These are phyloP conservation scores for Hypoxylon sp. DNA, from an alignment of 2,329 filamentous ascomycete species.

Conservation along the genomic window DNA sequence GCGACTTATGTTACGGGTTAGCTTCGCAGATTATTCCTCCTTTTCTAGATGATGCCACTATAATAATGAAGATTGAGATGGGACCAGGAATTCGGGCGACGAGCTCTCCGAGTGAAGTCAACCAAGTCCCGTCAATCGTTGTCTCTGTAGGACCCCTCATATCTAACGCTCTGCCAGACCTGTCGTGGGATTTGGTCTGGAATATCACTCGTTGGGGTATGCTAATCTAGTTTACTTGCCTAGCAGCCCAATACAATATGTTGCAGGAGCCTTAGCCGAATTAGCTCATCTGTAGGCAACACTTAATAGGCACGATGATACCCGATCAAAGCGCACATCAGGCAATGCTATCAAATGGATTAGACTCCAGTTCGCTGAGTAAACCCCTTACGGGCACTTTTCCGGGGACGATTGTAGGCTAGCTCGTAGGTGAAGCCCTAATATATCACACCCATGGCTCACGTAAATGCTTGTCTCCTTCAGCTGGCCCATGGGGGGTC, in stretches of 20 bases:
- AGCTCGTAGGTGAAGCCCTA: slow-evolving; percentile 3
- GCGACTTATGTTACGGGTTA: background rate
- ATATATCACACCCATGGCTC: background rate
- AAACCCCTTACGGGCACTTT: background rate
- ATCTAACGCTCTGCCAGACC: background rate
- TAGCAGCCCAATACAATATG: slow-evolving; percentile 5
- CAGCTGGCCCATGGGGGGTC: background rate
- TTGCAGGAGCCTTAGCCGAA: slow-evolving; percentile 4
- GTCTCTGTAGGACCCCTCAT: background rate
- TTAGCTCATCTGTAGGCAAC: slow-evolving; percentile 4
- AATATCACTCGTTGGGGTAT: background rate
- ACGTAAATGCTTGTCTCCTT: slow-evolving; percentile 16
- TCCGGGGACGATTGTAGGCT: background rate
- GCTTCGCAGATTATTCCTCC: background rate
- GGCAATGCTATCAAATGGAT: slow-evolving; percentile 1
- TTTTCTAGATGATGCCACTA: background rate
- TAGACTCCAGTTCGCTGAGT: background rate
- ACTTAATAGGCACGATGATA: slow-evolving; percentile 8
- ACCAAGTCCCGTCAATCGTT: too few species aligned
- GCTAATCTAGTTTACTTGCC: slow-evolving; percentile 16
- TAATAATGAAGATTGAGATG: background rate
- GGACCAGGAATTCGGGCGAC: background rate
- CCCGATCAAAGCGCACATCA: slow-evolving; percentile 15
- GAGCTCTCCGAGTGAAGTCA: background rate
- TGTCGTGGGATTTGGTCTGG: slow-evolving; percentile 8